Base-by-base conservation (phyloP, 2,329 filamentous ascomycete genomes). In the Diaporthe vexans region DNA sequence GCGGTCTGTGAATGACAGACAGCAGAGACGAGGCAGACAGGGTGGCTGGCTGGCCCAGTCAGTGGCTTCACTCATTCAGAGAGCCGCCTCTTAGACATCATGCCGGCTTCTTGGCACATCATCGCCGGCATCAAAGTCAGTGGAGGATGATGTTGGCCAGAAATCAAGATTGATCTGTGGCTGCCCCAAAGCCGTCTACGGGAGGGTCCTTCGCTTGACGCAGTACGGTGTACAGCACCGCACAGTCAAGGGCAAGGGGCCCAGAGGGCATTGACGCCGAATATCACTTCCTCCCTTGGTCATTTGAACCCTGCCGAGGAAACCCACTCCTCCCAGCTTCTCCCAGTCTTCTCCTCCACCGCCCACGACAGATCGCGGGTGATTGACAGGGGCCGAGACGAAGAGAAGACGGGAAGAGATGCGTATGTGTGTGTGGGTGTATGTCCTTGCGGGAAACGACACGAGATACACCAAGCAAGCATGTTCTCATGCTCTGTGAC, bases 361-460 rank as follows among this genome's bases (percentile, higher is more conserved):
- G 21, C 48, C 19, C 57, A 13, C 43, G 46, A 35, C 56, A 72
- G 69, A 63, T 72, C 69, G 21, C 52, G 69, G 69, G 15, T 54
- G 69, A 72, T 72, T 61, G 58, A 43, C 54, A 72, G 57, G 69
- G 69, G 15, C 69, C 46, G 33, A 72, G 29, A 63, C 63, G 57
- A 71, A 33, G 29, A 33, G 29, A 33, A 33, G 29, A 33, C 4
- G 43, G 43, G 40, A 19, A 46, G 17, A 57, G 37, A 13, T 48
- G 37, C 15, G 2, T 15, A 40, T 11, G n/a, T n/a, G n/a, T n/a
- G n/a, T n/a, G n/a, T n/a, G n/a, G n/a, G n/a, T 40, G 40, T 21
- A 29, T 58, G 40, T 24, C 26, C 7, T 35, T 33, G 29, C 11
- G 40, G 46, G 29, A 9, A 6, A 52, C 13, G 10, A n/a, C 37